Evolutionary conservation across 805 yeast genomes (phyloP).

Genomic region (Diddensiella transvaalensis): DNA sequence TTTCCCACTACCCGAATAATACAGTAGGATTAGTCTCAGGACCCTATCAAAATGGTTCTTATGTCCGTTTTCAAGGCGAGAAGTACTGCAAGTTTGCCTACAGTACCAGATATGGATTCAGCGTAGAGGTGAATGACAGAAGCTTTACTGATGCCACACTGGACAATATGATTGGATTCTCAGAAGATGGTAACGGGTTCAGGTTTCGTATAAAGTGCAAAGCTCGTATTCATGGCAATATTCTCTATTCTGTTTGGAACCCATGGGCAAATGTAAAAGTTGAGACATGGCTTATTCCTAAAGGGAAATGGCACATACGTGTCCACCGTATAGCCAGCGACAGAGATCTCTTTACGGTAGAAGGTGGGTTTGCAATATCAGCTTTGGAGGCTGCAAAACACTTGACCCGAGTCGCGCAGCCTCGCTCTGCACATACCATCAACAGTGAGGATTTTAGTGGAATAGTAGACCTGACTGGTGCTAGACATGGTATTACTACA

Average conservation of each 20-base stretch:
- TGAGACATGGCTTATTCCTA: conserved; percentile 24
- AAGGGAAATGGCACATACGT: conserved; percentile 22
- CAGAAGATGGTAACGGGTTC: conserved; percentile 20
- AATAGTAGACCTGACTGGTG: conserved; percentile 6
- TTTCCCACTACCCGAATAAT: conserved; percentile 17
- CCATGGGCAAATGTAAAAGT: conserved; percentile 22
- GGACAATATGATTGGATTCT: conserved; percentile 24
- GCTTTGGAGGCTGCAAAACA: neutral
- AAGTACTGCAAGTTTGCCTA: conserved; percentile 25
- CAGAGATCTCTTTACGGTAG: conserved; percentile 12
- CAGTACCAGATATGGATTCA: conserved; percentile 16
- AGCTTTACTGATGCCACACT: conserved; percentile 16
- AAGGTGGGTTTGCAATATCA: conserved; percentile 21
- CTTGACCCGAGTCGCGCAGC: neutral
- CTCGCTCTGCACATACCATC: conserved; percentile 4
- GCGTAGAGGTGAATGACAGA: conserved; percentile 13
- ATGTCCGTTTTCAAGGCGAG: conserved; percentile 19
- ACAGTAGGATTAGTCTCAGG: conserved; percentile 17
- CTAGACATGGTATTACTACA: conserved; percentile 9
- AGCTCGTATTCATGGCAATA: conserved; percentile 1
- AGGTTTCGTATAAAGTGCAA: conserved; percentile 13
- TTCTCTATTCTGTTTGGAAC: conserved; percentile 20
- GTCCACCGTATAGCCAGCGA: conserved; percentile 18
- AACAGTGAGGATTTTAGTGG: conserved; percentile 10
- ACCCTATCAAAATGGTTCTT: conserved; percentile 15